Conservation (phyloP, 805 yeast genomes). For the Ogataea glucozyma region DNA sequence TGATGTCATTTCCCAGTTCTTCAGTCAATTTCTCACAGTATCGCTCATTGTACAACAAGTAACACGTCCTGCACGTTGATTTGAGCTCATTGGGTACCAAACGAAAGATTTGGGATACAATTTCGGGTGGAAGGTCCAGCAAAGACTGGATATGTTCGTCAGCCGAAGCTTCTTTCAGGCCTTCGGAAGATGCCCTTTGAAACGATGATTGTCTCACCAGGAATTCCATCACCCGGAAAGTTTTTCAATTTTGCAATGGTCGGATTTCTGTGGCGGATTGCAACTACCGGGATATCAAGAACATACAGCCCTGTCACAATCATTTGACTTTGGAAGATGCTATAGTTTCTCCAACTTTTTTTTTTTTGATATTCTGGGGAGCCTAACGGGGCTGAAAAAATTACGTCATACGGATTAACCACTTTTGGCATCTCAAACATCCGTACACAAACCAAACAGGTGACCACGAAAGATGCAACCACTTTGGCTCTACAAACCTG, state of each 20-base stretch:
- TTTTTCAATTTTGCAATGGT: no score
- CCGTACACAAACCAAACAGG: no score
- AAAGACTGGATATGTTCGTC: constrained; percentile 15
- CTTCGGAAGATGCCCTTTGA: constrained; percentile 14
- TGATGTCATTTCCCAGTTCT: constrained; percentile 31
- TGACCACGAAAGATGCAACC: no score
- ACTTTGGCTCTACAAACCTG: no score
- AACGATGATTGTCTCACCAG: constrained; percentile 18
- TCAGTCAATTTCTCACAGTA: constrained; percentile 40
- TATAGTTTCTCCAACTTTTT: not conserved
- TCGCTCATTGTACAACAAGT: constrained; percentile 49
- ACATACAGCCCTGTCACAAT: no score
- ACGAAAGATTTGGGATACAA: constrained; percentile 26
- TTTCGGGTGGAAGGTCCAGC: constrained; percentile 34
- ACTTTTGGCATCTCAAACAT: not conserved
- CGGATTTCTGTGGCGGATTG: no score
- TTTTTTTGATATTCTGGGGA: constrained; percentile 5
- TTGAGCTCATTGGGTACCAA: constrained; percentile 34
- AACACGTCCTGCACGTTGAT: constrained; percentile 38
- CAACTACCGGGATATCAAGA: no score
- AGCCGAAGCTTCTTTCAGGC: constrained; percentile 3
- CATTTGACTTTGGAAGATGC: not conserved
- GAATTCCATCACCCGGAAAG: constrained; percentile 10
- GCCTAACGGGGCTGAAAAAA: constrained; percentile 1
- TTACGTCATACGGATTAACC: constrained; percentile 1